Conservation (phyloP, 257 asterid species). For the Mitragyna speciosa region DNA sequence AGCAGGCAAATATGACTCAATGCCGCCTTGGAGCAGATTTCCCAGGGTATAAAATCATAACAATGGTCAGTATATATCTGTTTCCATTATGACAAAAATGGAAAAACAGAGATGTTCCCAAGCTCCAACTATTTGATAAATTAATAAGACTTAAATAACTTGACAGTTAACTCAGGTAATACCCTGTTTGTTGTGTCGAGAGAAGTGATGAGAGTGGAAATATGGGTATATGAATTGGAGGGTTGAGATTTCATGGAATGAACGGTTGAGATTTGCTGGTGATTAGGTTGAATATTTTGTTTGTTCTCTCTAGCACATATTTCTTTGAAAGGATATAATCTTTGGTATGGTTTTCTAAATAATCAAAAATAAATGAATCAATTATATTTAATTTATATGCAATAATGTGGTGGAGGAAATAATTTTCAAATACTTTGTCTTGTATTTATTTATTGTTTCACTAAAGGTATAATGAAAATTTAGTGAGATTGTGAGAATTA, state of each 20-base stretch:
- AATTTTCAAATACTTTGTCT: too few species aligned
- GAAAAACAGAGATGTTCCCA: not conserved
- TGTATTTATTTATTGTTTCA: too few species aligned
- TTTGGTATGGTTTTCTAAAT: not conserved
- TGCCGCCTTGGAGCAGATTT: not conserved
- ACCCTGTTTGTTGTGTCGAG: not conserved
- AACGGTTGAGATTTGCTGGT: conserved; percentile 18
- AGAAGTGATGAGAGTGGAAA: not conserved
- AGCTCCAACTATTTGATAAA: not conserved
- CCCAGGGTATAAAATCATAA: too few species aligned
- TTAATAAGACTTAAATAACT: not conserved
- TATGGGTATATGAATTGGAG: conserved; percentile 20
- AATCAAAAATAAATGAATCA: too few species aligned
- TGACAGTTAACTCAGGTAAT: not conserved
- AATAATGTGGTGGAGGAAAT: too few species aligned
- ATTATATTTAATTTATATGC: too few species aligned
- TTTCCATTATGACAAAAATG: not conserved
- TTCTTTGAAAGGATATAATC: conserved; percentile 7
- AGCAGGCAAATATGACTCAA: not conserved
- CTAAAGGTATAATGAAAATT: too few species aligned
- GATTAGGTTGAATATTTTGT: not conserved
- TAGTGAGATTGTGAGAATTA: too few species aligned
- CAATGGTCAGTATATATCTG: not conserved
- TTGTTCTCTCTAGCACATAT: not conserved
- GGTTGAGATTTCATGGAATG: conserved; percentile 38